Conservation (phyloP, 1,284 basidiomycete genomes). For the Malassezia vespertilionis region DNA sequence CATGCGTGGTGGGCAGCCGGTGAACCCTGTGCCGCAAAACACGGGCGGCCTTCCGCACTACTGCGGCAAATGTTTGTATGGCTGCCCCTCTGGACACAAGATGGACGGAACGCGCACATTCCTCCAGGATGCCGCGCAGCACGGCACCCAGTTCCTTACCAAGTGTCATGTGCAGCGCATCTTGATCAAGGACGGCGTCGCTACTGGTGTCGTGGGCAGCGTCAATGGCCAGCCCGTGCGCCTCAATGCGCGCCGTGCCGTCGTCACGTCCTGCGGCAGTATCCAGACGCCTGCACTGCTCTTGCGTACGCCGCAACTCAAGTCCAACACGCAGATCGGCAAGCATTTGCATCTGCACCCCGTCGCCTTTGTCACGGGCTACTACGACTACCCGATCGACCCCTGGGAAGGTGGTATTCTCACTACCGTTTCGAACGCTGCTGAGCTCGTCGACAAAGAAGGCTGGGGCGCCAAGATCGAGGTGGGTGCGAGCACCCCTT, state of each 20-base stretch:
- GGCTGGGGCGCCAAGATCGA: constrained; percentile 51
- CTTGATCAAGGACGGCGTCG: constrained; percentile 43
- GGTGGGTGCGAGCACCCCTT: constrained; percentile 49
- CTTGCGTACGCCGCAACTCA: constrained; percentile 48
- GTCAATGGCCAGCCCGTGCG: constrained; percentile 37
- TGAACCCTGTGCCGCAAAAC: constrained; percentile 48
- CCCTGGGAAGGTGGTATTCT: constrained; percentile 51
- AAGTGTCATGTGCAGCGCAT: constrained; percentile 48
- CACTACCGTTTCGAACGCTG: constrained; percentile 48
- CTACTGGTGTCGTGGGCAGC: constrained; percentile 33
- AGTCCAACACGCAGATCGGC: constrained; percentile 50
- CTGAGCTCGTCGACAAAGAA: constrained; percentile 33
- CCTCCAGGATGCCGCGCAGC: constrained; percentile 48
- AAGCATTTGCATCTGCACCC: constrained; percentile 51
- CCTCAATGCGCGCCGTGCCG: constrained; percentile 45
- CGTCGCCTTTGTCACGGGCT: constrained; percentile 48
- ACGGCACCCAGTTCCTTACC: constrained; percentile 46
- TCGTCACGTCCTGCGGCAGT: constrained; percentile 49
- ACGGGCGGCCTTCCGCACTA: constrained; percentile 48
- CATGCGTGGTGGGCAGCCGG: constrained; percentile 43
- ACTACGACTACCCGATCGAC: constrained; percentile 49
- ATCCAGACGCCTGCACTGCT: constrained; percentile 51
- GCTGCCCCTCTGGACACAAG: constrained; percentile 48
- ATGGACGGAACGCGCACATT: constrained; percentile 46
- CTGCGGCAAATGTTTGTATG: constrained; percentile 49